A percentile compares a stretch with the other conserved stretches of the same genome.
phyloP scores from a whole-genome alignment of 2,329 filamentous ascomycete genomes.

The Aurifilum marmelostoma region DNA sequence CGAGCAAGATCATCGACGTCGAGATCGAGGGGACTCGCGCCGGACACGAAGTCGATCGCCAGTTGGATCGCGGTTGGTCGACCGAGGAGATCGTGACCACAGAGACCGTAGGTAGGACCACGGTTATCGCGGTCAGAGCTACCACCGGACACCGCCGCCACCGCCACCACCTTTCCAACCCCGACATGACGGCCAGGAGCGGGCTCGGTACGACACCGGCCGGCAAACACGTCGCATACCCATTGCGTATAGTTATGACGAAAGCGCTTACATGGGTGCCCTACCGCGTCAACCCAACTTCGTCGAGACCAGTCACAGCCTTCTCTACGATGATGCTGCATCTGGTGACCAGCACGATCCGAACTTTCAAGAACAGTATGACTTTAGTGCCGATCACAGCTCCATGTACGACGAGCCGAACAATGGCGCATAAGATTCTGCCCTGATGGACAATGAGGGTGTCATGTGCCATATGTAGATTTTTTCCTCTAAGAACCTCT shows the following conservation, averaged over 20 bases:
- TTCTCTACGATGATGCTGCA: not conserved
- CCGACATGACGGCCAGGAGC: conserved; percentile 39
- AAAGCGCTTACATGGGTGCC: not conserved
- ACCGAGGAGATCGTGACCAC: conserved; percentile 25
- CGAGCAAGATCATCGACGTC: conserved; percentile 34
- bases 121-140: conserved; percentile 35
- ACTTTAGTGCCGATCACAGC: not conserved
- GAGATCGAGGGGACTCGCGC: conserved; percentile 22
- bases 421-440: not conserved
- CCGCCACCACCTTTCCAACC: conserved; percentile 29
- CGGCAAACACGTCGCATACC: conserved; percentile 35
- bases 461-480: not conserved
- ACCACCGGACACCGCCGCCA: conserved; percentile 40
- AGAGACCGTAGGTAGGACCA: conserved; percentile 40
- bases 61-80: conserved; percentile 11
- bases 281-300: not conserved
- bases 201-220: conserved; percentile 42
- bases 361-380: not conserved
- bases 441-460: no score
- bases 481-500: not conserved
- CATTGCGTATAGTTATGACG: conserved; percentile 38
- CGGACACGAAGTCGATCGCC: conserved; percentile 28
- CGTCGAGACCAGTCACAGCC: not conserved
- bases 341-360: not conserved
- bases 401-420: conserved; percentile 1